A percentile compares a stretch with the other conserved stretches of the same genome.
Evolutionary conservation across 2,329 filamentous ascomycete species (phyloP).

Genomic region (Leptographium procerum): DNA sequence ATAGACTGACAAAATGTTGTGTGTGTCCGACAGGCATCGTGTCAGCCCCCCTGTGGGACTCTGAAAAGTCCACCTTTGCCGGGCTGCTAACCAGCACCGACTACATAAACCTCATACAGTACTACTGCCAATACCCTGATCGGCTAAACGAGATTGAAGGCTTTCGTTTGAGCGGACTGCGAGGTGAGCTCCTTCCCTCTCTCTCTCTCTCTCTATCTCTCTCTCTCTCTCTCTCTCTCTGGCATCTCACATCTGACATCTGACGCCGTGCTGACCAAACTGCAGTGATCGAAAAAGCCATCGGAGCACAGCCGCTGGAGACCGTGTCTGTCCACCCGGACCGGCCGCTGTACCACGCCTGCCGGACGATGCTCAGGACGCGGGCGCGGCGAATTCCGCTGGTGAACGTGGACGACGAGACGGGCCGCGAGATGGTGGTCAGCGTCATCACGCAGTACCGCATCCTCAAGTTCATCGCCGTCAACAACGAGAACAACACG

Average conservation of each 20-base stretch:
- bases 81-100: constrained; percentile 91
- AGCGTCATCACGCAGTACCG: constrained; percentile 97
- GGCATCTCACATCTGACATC: too few species aligned
- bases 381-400: constrained; percentile 87
- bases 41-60: constrained; percentile 95
- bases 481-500: constrained; percentile 79
- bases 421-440: constrained; percentile 80
- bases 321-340: constrained; percentile 93
- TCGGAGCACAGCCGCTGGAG: constrained; percentile 82
- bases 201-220: too few species aligned
- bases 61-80: constrained; percentile 81
- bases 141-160: constrained; percentile 83
- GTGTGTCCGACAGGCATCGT: constrained; percentile 62
- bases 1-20: neutral
- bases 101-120: constrained; percentile 98
- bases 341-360: constrained; percentile 86
- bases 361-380: constrained; percentile 85
- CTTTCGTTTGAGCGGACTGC: constrained; percentile 81
- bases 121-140: constrained; percentile 95
- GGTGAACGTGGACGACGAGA: constrained; percentile 90
- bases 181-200: constrained; percentile 63
- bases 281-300: constrained; percentile 85
- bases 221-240: too few species aligned
- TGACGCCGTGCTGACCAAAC: neutral
- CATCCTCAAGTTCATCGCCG: constrained; percentile 96